Evolutionary conservation across 306 rosid genomes (phyloP), one percentile per base, ranked within the genome.

Genomic region (Vachellia pachyceras): DNA sequence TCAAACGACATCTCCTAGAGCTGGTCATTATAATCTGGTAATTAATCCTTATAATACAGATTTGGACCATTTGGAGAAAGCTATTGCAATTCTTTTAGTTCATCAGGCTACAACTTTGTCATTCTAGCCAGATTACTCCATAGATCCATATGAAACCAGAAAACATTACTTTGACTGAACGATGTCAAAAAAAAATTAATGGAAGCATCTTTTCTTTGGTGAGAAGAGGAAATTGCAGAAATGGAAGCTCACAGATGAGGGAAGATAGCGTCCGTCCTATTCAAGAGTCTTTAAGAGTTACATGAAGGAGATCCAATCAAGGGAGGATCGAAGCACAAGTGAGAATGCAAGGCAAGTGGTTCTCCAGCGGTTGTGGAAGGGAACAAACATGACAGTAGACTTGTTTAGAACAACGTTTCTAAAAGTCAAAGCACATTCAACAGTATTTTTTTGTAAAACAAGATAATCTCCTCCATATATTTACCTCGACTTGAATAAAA

Each of bases 161-260:
- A 49, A 49, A 49, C 1, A 49, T 15, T 49, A 4, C 55, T 49
- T 15, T 12, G n/a, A 47, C 17, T 47, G 52, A 47, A 47, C 13
- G 12, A 12, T 13, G 6, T 47, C 52, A n/a, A 12, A 0, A 17
- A 14, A 47, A 47, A 47, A 12, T 47, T n/a, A n/a, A n/a, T n/a
- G n/a, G 52, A 12, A 13, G 52, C 0, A 5, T 13, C 17, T 94
- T 61, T 77, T 80, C 80, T 64, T 61, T 73, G 80, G 90, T 61
- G 92, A 90, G 77, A 89, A 90, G 72, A 84, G 91, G 36, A 77
- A 90, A 35, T 94, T 88, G 90, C 90, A 88, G 83, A 88, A 90
- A 49, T 88, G 92, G 88, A 84, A 85, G n/a, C n/a, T 70, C 84
- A 80, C 36, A 54, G 67, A 86, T 66, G 97, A 92, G n/a, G n/a